These are phyloP conservation scores for Yamadazyma buinensis DNA, from an alignment of 1,139 yeast genomes.

Conservation along the genomic window DNA sequence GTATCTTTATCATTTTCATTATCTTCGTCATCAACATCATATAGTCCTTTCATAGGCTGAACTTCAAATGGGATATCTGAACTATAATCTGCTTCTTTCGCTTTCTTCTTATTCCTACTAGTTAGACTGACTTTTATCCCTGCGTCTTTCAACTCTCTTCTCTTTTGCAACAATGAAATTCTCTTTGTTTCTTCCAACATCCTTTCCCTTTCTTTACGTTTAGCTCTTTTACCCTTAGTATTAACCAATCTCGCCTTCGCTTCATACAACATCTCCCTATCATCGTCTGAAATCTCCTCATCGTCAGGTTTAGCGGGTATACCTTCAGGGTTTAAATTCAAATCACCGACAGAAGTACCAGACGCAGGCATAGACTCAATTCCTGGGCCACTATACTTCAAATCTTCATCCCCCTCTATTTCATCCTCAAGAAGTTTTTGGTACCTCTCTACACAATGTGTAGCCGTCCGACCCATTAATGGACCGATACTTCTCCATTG, in stretches of 20 bases:
- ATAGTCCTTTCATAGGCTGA: constrained; percentile 64
- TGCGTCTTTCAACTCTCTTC: constrained; percentile 83
- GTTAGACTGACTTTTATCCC: constrained; percentile 63
- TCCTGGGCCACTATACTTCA: constrained; percentile 52
- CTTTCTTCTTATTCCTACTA: constrained; percentile 45
- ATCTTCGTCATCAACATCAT: constrained; percentile 63
- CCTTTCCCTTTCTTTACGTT: constrained; percentile 83
- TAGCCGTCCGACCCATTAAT: constrained; percentile 78
- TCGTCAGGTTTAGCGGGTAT: constrained; percentile 81
- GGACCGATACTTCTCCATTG: constrained; percentile 93
- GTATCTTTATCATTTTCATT: constrained; percentile 34
- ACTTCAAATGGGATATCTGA: constrained; percentile 81
- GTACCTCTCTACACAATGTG: constrained; percentile 85
- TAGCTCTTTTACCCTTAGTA: constrained; percentile 94
- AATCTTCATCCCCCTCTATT: constrained; percentile 26
- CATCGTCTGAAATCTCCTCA: constrained; percentile 80
- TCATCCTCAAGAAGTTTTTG: constrained; percentile 66
- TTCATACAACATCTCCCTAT: constrained; percentile 87
- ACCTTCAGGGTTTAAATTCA: constrained; percentile 74
- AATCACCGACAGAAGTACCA: constrained; percentile 45
- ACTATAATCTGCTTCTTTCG: constrained; percentile 72
- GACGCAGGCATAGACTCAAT: constrained; percentile 46
- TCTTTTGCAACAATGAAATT: constrained; percentile 71
- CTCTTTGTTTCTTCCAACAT: constrained; percentile 70
- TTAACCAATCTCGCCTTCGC: constrained; percentile 90